Conservation (phyloP, 148 eudicot genomes). For the Suaeda aralocaspica region DNA sequence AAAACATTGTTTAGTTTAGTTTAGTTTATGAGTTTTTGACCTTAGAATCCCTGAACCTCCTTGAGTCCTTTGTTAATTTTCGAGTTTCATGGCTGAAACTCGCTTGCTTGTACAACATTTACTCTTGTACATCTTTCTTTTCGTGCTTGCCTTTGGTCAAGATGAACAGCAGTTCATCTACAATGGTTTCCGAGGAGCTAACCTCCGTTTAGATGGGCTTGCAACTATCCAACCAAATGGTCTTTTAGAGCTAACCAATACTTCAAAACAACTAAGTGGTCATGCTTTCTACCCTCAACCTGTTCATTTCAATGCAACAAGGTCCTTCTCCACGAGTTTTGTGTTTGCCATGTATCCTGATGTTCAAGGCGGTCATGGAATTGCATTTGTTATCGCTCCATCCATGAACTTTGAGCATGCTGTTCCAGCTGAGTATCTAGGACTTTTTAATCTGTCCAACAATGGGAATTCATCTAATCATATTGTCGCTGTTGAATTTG, state of each 20-base stretch:
- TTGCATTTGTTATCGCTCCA: slow-evolving; percentile 30
- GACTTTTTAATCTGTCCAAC: slow-evolving; percentile 27
- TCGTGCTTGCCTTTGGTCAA: slow-evolving; percentile 10
- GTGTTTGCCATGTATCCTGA: slow-evolving; percentile 28
- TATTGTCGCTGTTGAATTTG: slow-evolving; percentile 32
- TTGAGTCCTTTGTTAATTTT: neutral
- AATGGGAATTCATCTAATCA: slow-evolving; percentile 27
- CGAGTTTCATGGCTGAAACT: slow-evolving; percentile 17
- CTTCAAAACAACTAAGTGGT: slow-evolving; percentile 27
- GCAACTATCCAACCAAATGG: slow-evolving; percentile 19
- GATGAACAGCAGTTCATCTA: slow-evolving; percentile 26
- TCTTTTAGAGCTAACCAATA: slow-evolving; percentile 27
- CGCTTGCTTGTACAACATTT: neutral
- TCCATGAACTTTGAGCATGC: slow-evolving; percentile 23
- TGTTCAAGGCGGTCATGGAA: slow-evolving; percentile 26
- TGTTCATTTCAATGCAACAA: slow-evolving; percentile 6
- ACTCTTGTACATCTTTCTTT: slow-evolving; percentile 11
- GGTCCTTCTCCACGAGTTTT: slow-evolving; percentile 25
- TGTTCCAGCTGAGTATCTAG: slow-evolving; percentile 30
- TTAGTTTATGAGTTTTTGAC: neutral
- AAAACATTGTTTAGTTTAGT: neutral
- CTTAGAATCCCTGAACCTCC: neutral
- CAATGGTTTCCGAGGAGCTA: slow-evolving; percentile 29
- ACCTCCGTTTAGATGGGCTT: slow-evolving; percentile 26
- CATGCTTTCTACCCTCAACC: slow-evolving; percentile 28